Evolutionary conservation across 495 filamentous ascomycete species (phyloP), one percentile per base, ranked within the genome.

Genomic region (Hypoxylon trugodes): DNA sequence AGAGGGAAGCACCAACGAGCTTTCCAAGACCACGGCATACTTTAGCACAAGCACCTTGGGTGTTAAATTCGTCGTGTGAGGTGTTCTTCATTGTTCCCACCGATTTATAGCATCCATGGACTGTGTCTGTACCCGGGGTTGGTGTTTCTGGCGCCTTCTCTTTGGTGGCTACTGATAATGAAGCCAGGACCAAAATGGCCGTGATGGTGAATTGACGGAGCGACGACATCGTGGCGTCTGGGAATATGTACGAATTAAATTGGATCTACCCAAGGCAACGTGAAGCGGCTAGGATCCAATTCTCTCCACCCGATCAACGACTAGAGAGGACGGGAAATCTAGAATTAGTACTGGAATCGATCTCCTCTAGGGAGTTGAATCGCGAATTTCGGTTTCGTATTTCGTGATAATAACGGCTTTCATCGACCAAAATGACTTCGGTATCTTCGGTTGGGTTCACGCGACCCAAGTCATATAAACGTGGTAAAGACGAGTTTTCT

Each of bases 101-200:
- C 0, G 64, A 66, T 18, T 67, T 66, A 18, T 50, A 73, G 35
- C 70, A 73, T 21, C 70, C 70, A n/a, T 69, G 67, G 16, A 73
- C 70, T 1, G 68, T 73, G 59, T 70, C 67, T 22, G 58, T 61
- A 6, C 70, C 70, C 0, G 24, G 2, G 33, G 59, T 16, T 2
- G 70, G 49, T 10, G 22, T 40, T 41, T 66, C 33, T 4, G 63
- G 30, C 7, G 69, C 45, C 28, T 49, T 22, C 28, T 72, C 41
- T 12, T 58, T 59, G 25, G 30, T 41, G 8, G 51, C 55, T 3
- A 32, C 21, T 10, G 49, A 32, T 7, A 72, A 19, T 0, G 67
- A 51, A 18, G 58, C 59, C 7, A 73, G 10, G 55, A 68, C 64
- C 59, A 73, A 24, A 1, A 73, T 37, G 55, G 65, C 70, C 59